These are phyloP conservation scores for Lachnellula occidentalis DNA, from an alignment of 2,329 filamentous ascomycete genomes.

Conservation along the genomic window DNA sequence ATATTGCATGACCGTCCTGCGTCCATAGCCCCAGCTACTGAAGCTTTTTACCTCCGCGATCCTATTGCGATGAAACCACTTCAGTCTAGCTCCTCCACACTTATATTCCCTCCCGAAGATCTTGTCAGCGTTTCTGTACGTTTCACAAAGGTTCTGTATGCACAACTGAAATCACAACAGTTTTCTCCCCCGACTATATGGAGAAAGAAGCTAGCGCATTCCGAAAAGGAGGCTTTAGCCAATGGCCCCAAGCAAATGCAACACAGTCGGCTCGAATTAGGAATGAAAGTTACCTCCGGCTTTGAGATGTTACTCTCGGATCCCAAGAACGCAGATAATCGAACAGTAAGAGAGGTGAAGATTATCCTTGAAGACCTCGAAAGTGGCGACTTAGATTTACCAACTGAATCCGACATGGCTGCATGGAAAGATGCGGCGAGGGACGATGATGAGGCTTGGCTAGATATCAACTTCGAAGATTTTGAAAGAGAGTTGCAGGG, in stretches of 20 bases:
- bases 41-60: conserved; percentile 89
- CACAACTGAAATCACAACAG: conserved; percentile 81
- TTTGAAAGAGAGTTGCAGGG: conserved; percentile 75
- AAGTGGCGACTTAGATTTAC: conserved; percentile 43
- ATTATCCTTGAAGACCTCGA: conserved; percentile 71
- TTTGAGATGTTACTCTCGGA: conserved; percentile 80
- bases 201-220: conserved; percentile 35
- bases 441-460: conserved; percentile 85
- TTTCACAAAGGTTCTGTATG: conserved; percentile 86
- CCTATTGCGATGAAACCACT: conserved; percentile 68
- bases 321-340: conserved; percentile 61
- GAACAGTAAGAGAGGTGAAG: conserved; percentile 67
- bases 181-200: conserved; percentile 60
- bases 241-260: conserved; percentile 18
- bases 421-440: conserved; percentile 55
- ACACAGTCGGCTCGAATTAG: conserved; percentile 51
- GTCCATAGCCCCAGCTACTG: conserved; percentile 75
- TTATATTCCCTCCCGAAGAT: conserved; percentile 70
- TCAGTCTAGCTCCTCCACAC: conserved; percentile 44
- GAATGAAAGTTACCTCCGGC: conserved; percentile 86
- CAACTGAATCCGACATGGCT: conserved; percentile 66
- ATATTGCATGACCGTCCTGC: conserved; percentile 70
- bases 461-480: conserved; percentile 86
- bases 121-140: conserved; percentile 72
- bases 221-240: conserved; percentile 26